Evolutionary conservation across 2,329 filamentous ascomycete species (phyloP).

Genomic region (Stagonosporopsis chrysanthemi): DNA sequence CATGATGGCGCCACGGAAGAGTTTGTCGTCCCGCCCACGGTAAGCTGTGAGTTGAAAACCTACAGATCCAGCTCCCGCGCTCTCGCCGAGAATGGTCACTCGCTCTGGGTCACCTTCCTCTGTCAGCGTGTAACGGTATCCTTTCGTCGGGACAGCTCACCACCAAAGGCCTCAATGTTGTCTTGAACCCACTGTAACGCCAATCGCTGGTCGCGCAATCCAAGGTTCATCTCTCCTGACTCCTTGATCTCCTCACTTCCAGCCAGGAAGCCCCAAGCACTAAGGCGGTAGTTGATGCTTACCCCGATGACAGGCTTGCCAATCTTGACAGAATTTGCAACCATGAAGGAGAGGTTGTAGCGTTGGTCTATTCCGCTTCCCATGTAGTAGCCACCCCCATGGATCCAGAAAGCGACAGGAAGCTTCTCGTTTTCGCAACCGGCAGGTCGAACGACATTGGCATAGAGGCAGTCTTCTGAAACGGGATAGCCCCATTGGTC

Average conservation of each 20-base stretch:
- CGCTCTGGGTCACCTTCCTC: slow-evolving; percentile 48
- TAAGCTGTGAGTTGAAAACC: slow-evolving; percentile 57
- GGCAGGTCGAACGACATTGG: slow-evolving; percentile 60
- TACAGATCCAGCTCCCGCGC: slow-evolving; percentile 54
- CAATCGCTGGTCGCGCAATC: slow-evolving; percentile 56
- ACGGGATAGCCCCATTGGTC: slow-evolving; percentile 56
- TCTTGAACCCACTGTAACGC: slow-evolving; percentile 56
- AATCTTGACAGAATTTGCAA: slow-evolving; percentile 56
- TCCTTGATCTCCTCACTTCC: slow-evolving; percentile 41
- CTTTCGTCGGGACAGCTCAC: slow-evolving; percentile 40
- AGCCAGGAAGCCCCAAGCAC: slow-evolving; percentile 69
- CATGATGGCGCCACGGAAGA: slow-evolving; percentile 59
- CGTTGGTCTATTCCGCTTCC: slow-evolving; percentile 62
- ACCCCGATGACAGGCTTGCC: slow-evolving; percentile 58
- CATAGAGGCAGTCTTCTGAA: slow-evolving; percentile 60
- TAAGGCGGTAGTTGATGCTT: slow-evolving; percentile 61
- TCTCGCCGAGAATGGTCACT: slow-evolving; percentile 57
- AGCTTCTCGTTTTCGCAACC: slow-evolving; percentile 48
- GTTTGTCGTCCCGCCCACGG: slow-evolving; percentile 56
- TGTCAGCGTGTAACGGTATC: slow-evolving; percentile 34
- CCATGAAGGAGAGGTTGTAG: slow-evolving; percentile 59
- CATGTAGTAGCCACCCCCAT: slow-evolving; percentile 60
- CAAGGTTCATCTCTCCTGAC: slow-evolving; percentile 58
- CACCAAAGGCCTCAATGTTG: slow-evolving; percentile 55
- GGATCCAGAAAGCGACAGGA: slow-evolving; percentile 64